Evolutionary conservation across 2,329 filamentous ascomycete species (phyloP), one percentile per base, ranked within the genome.

Genomic region (Aspergillus persii): DNA sequence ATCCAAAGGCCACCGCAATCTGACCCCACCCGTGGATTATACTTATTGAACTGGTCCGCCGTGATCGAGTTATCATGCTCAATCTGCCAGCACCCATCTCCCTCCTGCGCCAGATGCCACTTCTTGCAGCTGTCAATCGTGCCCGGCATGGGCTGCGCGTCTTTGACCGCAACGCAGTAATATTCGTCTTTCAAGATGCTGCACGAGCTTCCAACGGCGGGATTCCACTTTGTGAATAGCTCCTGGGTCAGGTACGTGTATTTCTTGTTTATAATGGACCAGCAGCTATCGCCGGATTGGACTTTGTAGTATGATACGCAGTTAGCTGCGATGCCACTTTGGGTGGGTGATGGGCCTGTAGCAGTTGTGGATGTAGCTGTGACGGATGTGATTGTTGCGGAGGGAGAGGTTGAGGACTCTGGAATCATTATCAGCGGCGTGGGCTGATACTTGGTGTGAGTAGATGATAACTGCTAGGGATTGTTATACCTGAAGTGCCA

Each of bases 1-100:
- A 49, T 23, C 59, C 64, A 61, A n/a, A 71, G 51, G 15, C 48
- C 56, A 1, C 54, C 36, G 57, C 69, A 71, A 31, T 60, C 56
- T 3, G 47, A 44, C 8, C 63, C 63, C 1, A 68, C 66, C 0
- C 54, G 59, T 1, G 66, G 63, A 61, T 69, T 70, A 65, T 66
- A 71, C 4, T 49, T 50, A 3, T 56, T 50, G 53, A 69, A 69
- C 1, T 68, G n/a, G 0, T 31, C 31, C 12, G 54, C 33, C 0
- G 59, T 59, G 6, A 71, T 62, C 3, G 26, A 39, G 49, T 68
- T 62, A 2, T 57, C 54, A 39, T 64, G 46, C 52, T 62, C 60
- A 33, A 71, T 70, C 3, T 53, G 56, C 18, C 56, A 56, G 47
- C 68, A 72, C 2, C 50, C 63, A 30, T 72, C 65, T 5, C 67